A percentile compares a stretch with the other conserved stretches of the same genome.
Evolutionary conservation across 192 early-diverging fungal species (phyloP).

Genomic region (Ramicandelaber brevisporus): DNA sequence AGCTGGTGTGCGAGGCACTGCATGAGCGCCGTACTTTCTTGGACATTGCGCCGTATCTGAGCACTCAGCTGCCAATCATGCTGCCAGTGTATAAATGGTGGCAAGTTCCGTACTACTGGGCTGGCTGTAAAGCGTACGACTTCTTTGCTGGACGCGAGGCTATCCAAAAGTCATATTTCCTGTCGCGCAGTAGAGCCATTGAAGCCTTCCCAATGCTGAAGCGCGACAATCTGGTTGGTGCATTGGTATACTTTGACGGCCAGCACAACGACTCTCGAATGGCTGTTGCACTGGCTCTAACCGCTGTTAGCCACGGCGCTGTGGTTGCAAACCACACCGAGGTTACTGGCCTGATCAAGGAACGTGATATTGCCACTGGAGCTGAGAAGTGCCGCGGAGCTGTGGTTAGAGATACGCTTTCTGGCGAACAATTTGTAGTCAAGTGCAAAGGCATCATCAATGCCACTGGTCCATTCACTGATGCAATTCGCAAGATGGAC

Average conservation of each 20-base stretch:
- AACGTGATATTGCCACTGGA: conserved; percentile 11
- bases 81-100: conserved; percentile 88
- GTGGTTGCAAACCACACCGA: conserved; percentile 84
- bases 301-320: conserved; percentile 73
- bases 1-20: conserved; percentile 81
- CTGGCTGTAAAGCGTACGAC: conserved; percentile 81
- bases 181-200: conserved; percentile 60
- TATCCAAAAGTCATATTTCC: conserved; percentile 54
- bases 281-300: conserved; percentile 82
- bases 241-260: conserved; percentile 90
- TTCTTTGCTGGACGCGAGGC: conserved; percentile 63
- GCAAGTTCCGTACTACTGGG: conserved; percentile 93
- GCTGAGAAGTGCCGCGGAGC: conserved; percentile 48
- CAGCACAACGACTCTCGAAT: conserved; percentile 95
- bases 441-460: conserved; percentile 85
- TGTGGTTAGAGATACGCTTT: conserved; percentile 50
- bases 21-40: conserved; percentile 85
- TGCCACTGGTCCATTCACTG: conserved; percentile 51
- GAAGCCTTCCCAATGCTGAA: conserved; percentile 94
- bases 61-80: conserved; percentile 82
- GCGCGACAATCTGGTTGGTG: conserved; percentile 65
- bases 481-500: conserved; percentile 80
- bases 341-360: conserved; percentile 57
- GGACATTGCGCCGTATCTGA: conserved; percentile 86
- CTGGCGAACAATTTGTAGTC: conserved; percentile 67